These are phyloP conservation scores for Cryomyces minteri DNA, from an alignment of 495 filamentous ascomycete genomes.

Conservation along the genomic window DNA sequence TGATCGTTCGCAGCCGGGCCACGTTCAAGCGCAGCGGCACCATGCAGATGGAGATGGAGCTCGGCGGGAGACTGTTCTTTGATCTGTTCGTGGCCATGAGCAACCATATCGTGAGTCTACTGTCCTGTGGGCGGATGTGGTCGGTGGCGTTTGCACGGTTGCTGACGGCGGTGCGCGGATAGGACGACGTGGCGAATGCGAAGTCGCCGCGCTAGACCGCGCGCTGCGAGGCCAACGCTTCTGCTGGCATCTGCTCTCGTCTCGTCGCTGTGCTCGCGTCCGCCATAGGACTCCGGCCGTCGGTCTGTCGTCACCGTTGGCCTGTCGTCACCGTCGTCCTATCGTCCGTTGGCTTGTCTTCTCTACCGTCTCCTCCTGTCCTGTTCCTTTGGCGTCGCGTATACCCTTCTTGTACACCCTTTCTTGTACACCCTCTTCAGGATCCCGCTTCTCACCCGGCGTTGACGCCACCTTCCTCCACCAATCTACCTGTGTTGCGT, in stretches of 20 bases:
- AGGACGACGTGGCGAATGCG: constrained; percentile 5
- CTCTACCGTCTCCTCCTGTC: not conserved
- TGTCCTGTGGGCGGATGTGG: not conserved
- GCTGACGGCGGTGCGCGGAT: too few relatives aligned
- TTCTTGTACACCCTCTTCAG: not conserved
- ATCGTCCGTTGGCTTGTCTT: not conserved
- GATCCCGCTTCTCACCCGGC: too few relatives aligned
- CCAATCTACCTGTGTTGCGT: too few relatives aligned
- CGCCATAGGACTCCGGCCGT: too few relatives aligned
- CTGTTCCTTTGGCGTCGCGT: not conserved
- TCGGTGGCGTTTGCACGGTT: not conserved
- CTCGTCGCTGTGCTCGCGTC: too few relatives aligned
- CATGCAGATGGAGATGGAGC: constrained; percentile 92
- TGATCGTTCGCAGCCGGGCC: constrained; percentile 66
- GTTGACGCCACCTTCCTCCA: too few relatives aligned
- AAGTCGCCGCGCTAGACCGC: constrained; percentile 1
- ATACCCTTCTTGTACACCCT: constrained; percentile 6
- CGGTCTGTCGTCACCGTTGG: not conserved
- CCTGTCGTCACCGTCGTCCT: too few relatives aligned
- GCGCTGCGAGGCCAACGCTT: too few relatives aligned
- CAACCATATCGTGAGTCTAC: constrained; percentile 38
- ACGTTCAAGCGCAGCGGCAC: constrained; percentile 89
- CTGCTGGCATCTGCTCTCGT: too few relatives aligned
- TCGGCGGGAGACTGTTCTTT: constrained; percentile 73
- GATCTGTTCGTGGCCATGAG: constrained; percentile 86